phyloP scores from a whole-genome alignment of 352 stramenopile genomes.

The Globisporangium sylvaticum region DNA sequence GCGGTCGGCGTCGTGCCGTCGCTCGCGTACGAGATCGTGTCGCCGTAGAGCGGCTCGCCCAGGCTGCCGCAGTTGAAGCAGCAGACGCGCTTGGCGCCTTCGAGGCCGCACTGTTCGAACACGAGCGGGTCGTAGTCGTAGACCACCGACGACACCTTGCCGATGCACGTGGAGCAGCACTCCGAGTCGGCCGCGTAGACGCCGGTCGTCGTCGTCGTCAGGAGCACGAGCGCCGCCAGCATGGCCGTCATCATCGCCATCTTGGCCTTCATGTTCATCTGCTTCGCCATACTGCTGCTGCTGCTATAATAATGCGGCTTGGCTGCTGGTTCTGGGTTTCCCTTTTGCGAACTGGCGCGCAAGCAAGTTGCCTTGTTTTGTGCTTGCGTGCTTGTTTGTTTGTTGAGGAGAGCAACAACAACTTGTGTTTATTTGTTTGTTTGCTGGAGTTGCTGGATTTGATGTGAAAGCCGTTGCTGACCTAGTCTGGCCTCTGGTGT shows the following conservation, averaged over 20 bases:
- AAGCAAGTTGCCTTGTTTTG: background rate
- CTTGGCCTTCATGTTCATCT: background rate
- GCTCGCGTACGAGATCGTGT: constrained; percentile 17
- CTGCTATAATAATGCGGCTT: background rate
- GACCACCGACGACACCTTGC: constrained; percentile 36
- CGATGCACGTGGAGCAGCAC: constrained; percentile 70
- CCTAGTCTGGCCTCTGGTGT: background rate
- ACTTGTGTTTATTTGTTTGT: background rate
- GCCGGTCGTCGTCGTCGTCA: background rate
- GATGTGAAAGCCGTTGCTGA: background rate
- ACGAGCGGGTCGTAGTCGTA: constrained; percentile 74
- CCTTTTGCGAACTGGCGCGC: background rate
- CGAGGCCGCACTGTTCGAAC: constrained; percentile 40
- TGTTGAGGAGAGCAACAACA: background rate
- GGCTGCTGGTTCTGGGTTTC: background rate
- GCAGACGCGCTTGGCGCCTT: constrained; percentile 34
- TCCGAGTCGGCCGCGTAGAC: background rate
- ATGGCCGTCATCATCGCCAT: background rate
- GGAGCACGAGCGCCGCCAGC: constrained; percentile 2
- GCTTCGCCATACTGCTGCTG: background rate
- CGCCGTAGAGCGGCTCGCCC: constrained; percentile 20
- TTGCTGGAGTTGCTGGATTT: constrained; percentile 3
- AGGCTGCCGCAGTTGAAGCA: constrained; percentile 65
- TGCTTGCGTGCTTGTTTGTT: background rate
- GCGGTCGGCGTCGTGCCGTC: constrained; percentile 56